A percentile compares a stretch with the other conserved stretches of the same genome.
Conservation (phyloP, 1,284 basidiomycete genomes). For the Cutaneotrichosporon curvatum region DNA sequence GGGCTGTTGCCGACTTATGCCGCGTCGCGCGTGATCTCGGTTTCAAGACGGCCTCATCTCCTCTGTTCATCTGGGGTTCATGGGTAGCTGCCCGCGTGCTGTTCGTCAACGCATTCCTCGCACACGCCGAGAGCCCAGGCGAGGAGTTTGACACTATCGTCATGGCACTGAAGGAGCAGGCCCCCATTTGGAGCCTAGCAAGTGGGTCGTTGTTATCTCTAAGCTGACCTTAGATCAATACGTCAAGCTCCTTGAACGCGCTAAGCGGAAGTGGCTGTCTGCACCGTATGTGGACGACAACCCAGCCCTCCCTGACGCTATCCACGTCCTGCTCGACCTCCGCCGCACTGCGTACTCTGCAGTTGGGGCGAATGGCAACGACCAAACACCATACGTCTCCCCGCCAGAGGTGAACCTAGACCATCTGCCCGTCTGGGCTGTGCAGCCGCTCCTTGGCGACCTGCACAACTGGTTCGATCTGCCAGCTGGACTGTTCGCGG, state of each 20-base stretch:
- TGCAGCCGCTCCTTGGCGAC: constrained; percentile 40
- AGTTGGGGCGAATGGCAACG: constrained; percentile 23
- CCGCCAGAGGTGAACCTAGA: constrained; percentile 32
- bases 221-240: constrained; percentile 36
- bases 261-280: constrained; percentile 39
- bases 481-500: constrained; percentile 30
- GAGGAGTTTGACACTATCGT: constrained; percentile 39
- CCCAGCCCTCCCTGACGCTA: constrained; percentile 41
- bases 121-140: constrained; percentile 28
- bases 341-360: constrained; percentile 43
- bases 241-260: constrained; percentile 41
- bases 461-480: constrained; percentile 45
- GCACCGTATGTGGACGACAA: constrained; percentile 16
- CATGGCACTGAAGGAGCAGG: constrained; percentile 29
- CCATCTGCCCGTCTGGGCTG: constrained; percentile 41
- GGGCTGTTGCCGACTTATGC: constrained; percentile 28
- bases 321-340: constrained; percentile 44
- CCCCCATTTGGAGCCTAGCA: constrained; percentile 38
- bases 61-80: constrained; percentile 43
- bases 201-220: constrained; percentile 26
- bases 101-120: constrained; percentile 41
- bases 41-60: constrained; percentile 24
- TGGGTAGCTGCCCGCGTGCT: constrained; percentile 45
- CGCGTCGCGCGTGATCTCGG: constrained; percentile 23
- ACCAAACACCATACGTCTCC: constrained; percentile 29